Percentiles rank a stretch among this genome's conserved stretches.
Evolutionary conservation across 805 yeast genomes (phyloP).

Genomic region (Yarrowia phangngaensis): DNA sequence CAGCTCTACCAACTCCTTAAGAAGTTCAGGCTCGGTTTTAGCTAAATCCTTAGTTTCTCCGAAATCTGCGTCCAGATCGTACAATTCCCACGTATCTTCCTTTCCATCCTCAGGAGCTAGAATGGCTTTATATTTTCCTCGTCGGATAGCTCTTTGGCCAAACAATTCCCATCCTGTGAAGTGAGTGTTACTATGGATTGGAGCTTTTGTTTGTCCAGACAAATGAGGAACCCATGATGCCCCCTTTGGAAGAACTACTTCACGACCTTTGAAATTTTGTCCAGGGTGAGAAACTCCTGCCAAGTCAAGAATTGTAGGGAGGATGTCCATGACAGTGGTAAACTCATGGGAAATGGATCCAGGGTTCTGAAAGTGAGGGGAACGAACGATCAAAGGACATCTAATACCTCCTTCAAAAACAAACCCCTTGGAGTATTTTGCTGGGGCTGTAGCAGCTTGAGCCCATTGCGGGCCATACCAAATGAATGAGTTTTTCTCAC

Average conservation of each 20-base stretch:
- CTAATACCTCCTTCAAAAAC: slow-evolving; percentile 59
- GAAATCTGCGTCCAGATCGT: slow-evolving; percentile 42
- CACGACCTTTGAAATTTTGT: slow-evolving; percentile 42
- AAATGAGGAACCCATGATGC: slow-evolving; percentile 45
- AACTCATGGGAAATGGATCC: slow-evolving; percentile 41
- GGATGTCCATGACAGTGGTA: slow-evolving; percentile 56
- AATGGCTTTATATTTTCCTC: slow-evolving; percentile 49
- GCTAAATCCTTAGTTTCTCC: slow-evolving; percentile 52
- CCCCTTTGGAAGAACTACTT: slow-evolving; percentile 46
- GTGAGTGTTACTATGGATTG: slow-evolving; percentile 41
- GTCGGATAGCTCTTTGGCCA: slow-evolving; percentile 54
- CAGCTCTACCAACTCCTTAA: slow-evolving; percentile 45
- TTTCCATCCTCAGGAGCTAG: slow-evolving; percentile 49
- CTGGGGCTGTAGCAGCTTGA: slow-evolving; percentile 59
- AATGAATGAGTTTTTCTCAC: slow-evolving; percentile 47
- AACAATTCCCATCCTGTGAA: slow-evolving; percentile 53
- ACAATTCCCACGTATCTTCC: slow-evolving; percentile 46
- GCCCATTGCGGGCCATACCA: slow-evolving; percentile 59
- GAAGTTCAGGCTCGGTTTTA: slow-evolving; percentile 39
- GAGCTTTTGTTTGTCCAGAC: slow-evolving; percentile 33
- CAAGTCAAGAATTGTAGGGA: slow-evolving; percentile 53
- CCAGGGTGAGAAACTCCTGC: slow-evolving; percentile 42
- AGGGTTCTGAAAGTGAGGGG: slow-evolving; percentile 41
- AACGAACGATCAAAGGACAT: slow-evolving; percentile 50
- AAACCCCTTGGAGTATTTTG: slow-evolving; percentile 54